Base-by-base conservation (phyloP, 2,329 filamentous ascomycete genomes). In the Mariannaea elegans region DNA sequence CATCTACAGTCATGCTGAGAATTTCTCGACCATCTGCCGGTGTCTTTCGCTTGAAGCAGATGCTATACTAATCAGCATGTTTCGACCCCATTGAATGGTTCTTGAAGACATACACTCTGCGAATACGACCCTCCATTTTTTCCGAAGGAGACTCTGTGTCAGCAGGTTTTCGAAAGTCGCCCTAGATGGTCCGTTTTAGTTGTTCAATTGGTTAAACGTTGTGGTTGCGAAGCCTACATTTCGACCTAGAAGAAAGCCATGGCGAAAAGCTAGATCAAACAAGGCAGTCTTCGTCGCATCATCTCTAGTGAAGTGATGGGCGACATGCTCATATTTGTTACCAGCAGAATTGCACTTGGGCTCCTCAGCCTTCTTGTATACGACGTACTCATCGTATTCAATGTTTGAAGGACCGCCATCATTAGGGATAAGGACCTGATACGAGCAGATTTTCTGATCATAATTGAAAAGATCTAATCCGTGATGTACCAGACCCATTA, bases 381-480 rank as follows among this genome's bases (percentile, higher is more conserved):
- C 75, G 21, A 76, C 76, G 46, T 77, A 77, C 64, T 77, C 76
- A 31, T 77, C 76, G 34, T 76, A 77, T 50, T 73, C 76, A 27
- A 76, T 67, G 50, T 73, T 72, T 19, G 75, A 77, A 31, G 64
- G 65, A 6, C 69, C 63, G 4, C 65, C 64, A 4, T 71, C 62
- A 9, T 71, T 66, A 6, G 65, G 70, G 44, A 77, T 66, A n/a
- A 77, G 68, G 41, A 77, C 69, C 48, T 75, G 73, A n/a, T 65
- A 66, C 38, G 73, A 72, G 42, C 74, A 70, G 45, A 65, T 62
- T 32, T 67, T 63, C 45, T 74, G 75, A 64, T 77, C 75, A 60
- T 75, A 77, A 62, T 73, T 75, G 63, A 77, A 77, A 24, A 77
- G 72, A 59, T 77, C 73, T 21, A 75, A 70, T 24, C 72, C 72